phyloP scores from a whole-genome alignment of 148 eudicot species.

The Cornus controversa region DNA sequence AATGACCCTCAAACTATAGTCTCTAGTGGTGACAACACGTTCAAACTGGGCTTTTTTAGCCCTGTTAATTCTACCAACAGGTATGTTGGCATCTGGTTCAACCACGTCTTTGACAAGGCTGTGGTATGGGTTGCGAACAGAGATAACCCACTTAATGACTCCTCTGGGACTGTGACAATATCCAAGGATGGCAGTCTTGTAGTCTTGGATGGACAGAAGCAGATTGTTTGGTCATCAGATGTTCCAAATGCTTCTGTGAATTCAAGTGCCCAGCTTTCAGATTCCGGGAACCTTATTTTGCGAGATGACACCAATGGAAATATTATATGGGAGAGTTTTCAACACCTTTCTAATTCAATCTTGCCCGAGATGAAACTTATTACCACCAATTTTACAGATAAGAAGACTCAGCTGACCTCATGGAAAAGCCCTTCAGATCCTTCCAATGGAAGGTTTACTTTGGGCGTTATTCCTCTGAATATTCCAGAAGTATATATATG shows the following conservation, averaged over 20 bases:
- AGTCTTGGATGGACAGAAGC: slow-evolving; percentile 24
- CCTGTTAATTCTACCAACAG: slow-evolving; percentile 32
- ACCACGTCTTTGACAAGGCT: slow-evolving; percentile 12
- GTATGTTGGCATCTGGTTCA: slow-evolving; percentile 51
- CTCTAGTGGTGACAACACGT: slow-evolving; percentile 32
- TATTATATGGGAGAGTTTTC: slow-evolving; percentile 18
- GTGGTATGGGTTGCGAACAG: slow-evolving; percentile 47
- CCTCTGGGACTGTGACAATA: slow-evolving; percentile 31
- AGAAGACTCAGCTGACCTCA: not conserved
- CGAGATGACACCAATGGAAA: not conserved
- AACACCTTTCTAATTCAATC: slow-evolving; percentile 13
- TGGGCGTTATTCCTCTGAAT: not conserved
- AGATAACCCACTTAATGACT: slow-evolving; percentile 38
- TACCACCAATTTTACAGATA: not conserved
- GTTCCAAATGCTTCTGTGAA: slow-evolving; percentile 7
- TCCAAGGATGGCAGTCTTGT: slow-evolving; percentile 39
- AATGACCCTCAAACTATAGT: slow-evolving; percentile 28
- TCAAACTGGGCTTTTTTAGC: slow-evolving; percentile 45
- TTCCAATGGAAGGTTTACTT: not conserved
- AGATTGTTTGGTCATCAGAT: slow-evolving; percentile 44
- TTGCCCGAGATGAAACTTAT: slow-evolving; percentile 5
- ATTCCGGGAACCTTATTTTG: slow-evolving; percentile 22
- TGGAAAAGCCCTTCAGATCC: not conserved
- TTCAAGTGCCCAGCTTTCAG: slow-evolving; percentile 19
- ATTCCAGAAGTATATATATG: no score